Base-by-base conservation (phyloP, 306 rosid genomes). In the Cucurbita pepo region DNA sequence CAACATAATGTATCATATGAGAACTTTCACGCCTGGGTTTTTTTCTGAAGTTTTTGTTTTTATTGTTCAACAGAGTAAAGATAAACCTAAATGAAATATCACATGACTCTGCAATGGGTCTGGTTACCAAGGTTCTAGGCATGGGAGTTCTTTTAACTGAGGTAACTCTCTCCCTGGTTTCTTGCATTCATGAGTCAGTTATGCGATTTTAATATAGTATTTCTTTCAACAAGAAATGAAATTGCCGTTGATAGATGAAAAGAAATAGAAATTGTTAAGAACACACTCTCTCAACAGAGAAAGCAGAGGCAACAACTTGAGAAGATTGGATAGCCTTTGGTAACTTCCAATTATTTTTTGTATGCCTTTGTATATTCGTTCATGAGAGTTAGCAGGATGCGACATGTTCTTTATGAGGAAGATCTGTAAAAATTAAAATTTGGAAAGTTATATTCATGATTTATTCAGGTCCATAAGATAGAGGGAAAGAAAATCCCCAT, bases 51-150 rank as follows among this genome's bases (percentile, higher is more conserved):
- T 30, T 30, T n/a, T 66, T 21, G 1, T 43, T 44, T 60, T 10
- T 81, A 47, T 62, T 73, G 83, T 14, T 79, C 51, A 45, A 64
- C 86, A 91, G 96, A 86, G 78, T 71, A 52, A 90, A 93, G 89
- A 90, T 88, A 57, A 93, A 93, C 76, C 81, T 93, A 73, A 93
- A 93, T 81, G 96, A 90, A 77, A 93, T 93, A 69, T 93, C 98
- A 19, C 70, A 63, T 56, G 86, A 85, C 77, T 90, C 97, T 72
- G 98, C 98, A 6, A 90, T 88, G 70, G 70, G 70, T 63, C 51
- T 63, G 6, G 70, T 63, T 8, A 63, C 51, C 51, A 40, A 40
- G 70, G 70, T 40, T 63, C 70, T 63, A 63, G 50, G 50, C 70
- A 63, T 84, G 83, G 98, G 98, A 73, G 89, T 93, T 85, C 94